Percentiles rank a stretch among this genome's conserved stretches.
Conservation (phyloP, 1,139 yeast species). For the Pichia cactophila region DNA sequence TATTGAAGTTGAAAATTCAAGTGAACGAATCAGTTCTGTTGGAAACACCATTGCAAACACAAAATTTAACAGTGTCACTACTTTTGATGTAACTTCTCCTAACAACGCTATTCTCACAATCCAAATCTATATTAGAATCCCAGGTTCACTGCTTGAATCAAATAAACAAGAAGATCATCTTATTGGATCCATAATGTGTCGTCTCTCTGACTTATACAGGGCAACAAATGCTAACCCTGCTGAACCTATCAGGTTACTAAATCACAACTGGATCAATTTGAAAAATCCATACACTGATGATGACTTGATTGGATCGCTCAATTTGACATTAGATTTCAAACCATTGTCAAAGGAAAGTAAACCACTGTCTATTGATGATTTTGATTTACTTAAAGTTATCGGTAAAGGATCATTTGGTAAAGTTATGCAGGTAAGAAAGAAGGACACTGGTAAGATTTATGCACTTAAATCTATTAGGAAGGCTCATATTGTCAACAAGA, state of each 20-base stretch:
- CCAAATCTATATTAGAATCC: conserved; percentile 71
- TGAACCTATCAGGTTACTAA: conserved; percentile 34
- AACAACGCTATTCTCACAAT: conserved; percentile 40
- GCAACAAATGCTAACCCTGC: conserved; percentile 13
- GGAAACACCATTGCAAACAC: conserved; percentile 43
- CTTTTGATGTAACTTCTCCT: conserved; percentile 80
- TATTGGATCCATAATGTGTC: conserved; percentile 25
- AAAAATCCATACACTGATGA: conserved; percentile 28
- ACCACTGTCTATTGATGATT: conserved; percentile 80
- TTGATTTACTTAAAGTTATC: conserved; percentile 85
- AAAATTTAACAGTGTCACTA: conserved; percentile 78
- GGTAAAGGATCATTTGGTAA: conserved; percentile 98
- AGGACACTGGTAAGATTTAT: conserved; percentile 88
- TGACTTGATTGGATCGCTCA: conserved; percentile 42
- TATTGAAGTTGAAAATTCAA: conserved; percentile 62
- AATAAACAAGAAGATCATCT: conserved; percentile 29
- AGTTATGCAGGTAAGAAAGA: conserved; percentile 96
- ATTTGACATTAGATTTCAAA: conserved; percentile 70
- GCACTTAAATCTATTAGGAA: conserved; percentile 91
- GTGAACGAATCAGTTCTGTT: conserved; percentile 33
- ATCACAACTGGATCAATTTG: conserved; percentile 38
- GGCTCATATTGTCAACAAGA: conserved; percentile 86
- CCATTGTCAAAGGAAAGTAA: conserved; percentile 47
- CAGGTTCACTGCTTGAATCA: conserved; percentile 47
- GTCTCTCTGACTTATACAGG: conserved; percentile 28